Evolutionary conservation across 148 eudicot species (phyloP).

Genomic region (Pouteria glomerata): DNA sequence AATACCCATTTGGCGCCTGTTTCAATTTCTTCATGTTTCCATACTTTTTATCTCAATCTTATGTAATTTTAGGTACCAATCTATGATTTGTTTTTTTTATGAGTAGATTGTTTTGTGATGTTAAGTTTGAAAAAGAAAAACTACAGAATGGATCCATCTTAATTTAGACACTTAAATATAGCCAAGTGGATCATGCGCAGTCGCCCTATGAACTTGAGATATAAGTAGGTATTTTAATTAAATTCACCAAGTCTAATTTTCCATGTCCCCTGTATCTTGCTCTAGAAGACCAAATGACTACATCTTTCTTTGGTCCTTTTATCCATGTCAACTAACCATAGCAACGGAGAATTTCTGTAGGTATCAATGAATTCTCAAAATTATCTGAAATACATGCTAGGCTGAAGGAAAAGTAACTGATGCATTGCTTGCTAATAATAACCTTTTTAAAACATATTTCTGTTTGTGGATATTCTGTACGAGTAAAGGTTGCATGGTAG

Average conservation of each 20-base stretch:
- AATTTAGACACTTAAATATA: background rate
- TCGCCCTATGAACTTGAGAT: background rate
- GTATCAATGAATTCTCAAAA: background rate
- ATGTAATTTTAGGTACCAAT: background rate
- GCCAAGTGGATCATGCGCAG: background rate
- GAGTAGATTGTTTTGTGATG: background rate
- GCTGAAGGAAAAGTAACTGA: background rate
- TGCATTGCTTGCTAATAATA: background rate
- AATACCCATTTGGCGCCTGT: background rate
- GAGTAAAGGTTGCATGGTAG: too few relatives aligned
- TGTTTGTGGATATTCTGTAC: background rate
- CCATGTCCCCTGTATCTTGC: background rate
- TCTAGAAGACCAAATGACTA: background rate
- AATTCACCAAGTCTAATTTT: background rate
- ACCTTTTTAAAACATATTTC: background rate
- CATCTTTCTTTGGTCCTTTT: too few relatives aligned
- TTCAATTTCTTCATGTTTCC: background rate
- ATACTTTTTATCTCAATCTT: background rate
- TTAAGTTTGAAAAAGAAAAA: background rate
- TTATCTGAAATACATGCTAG: background rate
- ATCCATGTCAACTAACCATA: background rate
- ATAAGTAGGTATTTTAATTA: background rate
- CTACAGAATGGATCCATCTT: background rate
- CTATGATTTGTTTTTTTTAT: background rate
- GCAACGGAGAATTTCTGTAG: background rate